Base-by-base conservation (phyloP, 768 basidiomycete genomes). In the Boletus pseudopeckii region DNA sequence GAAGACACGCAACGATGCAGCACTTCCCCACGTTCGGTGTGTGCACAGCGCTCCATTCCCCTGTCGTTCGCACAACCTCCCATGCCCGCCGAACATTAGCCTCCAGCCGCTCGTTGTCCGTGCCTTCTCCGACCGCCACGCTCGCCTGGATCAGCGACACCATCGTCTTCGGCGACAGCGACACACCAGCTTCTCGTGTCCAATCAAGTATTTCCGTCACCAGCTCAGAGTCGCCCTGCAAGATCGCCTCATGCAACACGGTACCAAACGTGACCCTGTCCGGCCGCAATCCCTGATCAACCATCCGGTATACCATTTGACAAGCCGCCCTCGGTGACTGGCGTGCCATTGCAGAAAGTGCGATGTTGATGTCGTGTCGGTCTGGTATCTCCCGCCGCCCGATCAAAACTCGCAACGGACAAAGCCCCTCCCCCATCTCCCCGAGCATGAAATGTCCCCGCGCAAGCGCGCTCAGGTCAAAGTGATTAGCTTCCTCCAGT, bases 351-450 rank as follows among this genome's bases (percentile, higher is more conserved):
- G 77, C 79, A 4, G 75, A 73, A 50, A 90, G 74, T 38, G 76
- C 77, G 45, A 90, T 79, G 60, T 87, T 88, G 46, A 86, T 71
- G 62, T 90, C 88, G 62, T 80, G 72, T 37, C 77, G 57, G 65
- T 89, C 85, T 15, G 85, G 85, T 48, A 77, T 61, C 63, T 84
- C 79, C 51, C 64, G 68, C 45, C 82, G 80, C 22, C 65, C 57
- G 38, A 81, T 63, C 36, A 87, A 63, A 50, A 77, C 52, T 48
- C 71, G 72, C 60, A 89, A 71, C 22, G 75, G 69, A 10, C 67
- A 60, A 51, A 85, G 73, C 3, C 82, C 85, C 38, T 77, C 72
- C 41, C 59, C 45, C 57, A 76, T 64, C 43, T 76, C 65, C 20
- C 80, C 83, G 24, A 83, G 68, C 53, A 86, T 75, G 60, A 86